Base-by-base conservation (phyloP, 345 rosid species). In the Kandelia obovata region DNA sequence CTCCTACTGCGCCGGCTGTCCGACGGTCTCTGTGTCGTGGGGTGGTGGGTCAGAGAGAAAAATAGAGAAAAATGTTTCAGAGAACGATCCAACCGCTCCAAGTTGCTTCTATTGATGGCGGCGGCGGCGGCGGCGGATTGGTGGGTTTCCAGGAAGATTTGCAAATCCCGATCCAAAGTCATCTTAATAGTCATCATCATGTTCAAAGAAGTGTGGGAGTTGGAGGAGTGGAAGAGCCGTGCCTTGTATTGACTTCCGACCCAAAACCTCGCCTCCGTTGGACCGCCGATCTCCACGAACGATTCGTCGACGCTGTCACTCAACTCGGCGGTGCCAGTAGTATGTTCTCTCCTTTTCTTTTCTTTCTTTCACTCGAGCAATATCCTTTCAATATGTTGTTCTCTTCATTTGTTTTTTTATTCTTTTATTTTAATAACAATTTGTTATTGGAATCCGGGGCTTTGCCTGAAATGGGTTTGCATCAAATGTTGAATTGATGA, bases 191-290 rank as follows among this genome's bases (percentile, higher is more conserved):
- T 2, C 59, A 56, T 25, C 59, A 21, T 4, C 59, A 56, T 56
- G 28, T 25, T 56, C 59, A 56, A 23, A 56, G 28, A 25, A 56
- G 59, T 17, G 59, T 25, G 11, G 59, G 58, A 20, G 58, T 56
- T 56, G 81, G 62, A 23, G 75, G 61, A 62, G 19, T 39, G 15
- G 80, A 80, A 62, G 96, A 82, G 70, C 89, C 90, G 10, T 86
- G 90, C 72, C 84, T 91, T 27, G 93, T 91, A 28, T 81, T 91
- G 82, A 89, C 97, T 70, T 83, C 97, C 32, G 97, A 91, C 75
- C 97, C 92, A 60, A 91, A 91, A 79, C 97, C 96, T 16, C 95
- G 92, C 67, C 97, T 91, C 57, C 93, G 96, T 53, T 89, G 97
- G 97, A 89, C 96, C 35, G 74, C 90, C 2, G 97, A 89, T 82